A percentile compares a stretch with the other conserved stretches of the same genome.
phyloP scores from a whole-genome alignment of 805 yeast species.

The Wickerhamomyces xylosicus region DNA sequence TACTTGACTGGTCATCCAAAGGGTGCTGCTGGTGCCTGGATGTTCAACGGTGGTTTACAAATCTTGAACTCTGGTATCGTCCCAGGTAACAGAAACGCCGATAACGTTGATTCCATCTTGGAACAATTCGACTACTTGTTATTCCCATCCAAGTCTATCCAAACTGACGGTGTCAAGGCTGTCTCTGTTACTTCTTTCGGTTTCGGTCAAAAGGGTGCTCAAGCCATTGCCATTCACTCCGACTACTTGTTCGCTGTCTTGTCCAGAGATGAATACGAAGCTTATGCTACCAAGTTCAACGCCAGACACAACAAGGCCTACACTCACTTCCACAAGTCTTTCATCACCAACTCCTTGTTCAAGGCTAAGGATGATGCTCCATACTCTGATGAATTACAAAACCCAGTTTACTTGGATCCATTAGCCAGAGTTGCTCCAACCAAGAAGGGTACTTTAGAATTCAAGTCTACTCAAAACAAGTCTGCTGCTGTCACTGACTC shows the following conservation, averaged over 20 bases:
- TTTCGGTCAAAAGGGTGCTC: slow-evolving; percentile 99
- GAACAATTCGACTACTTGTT: slow-evolving; percentile 82
- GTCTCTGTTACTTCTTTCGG: slow-evolving; percentile 96
- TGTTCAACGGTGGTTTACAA: slow-evolving; percentile 97
- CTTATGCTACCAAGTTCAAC: slow-evolving; percentile 60
- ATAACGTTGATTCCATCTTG: slow-evolving; percentile 77
- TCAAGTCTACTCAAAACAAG: slow-evolving; percentile 40
- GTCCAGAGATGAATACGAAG: slow-evolving; percentile 58
- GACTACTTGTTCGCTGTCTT: slow-evolving; percentile 86
- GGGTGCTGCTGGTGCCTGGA: slow-evolving; percentile 99
- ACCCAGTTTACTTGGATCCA: slow-evolving; percentile 91
- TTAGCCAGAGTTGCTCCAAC: slow-evolving; percentile 44
- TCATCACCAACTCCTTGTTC: slow-evolving; percentile 84
- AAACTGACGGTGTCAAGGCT: slow-evolving; percentile 96
- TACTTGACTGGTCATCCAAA: slow-evolving; percentile 99
- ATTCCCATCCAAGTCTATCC: slow-evolving; percentile 88
- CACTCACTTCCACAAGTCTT: slow-evolving; percentile 92
- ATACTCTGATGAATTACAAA: slow-evolving; percentile 80
- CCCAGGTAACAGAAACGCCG: slow-evolving; percentile 99
- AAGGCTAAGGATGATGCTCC: slow-evolving; percentile 92
- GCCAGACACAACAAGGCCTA: slow-evolving; percentile 84
- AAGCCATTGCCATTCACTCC: slow-evolving; percentile 84
- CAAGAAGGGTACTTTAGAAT: slow-evolving; percentile 34
- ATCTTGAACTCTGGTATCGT: slow-evolving; percentile 85
- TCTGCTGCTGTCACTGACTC: slow-evolving; percentile 32